These are phyloP conservation scores for Ganoderma meredithae DNA, from an alignment of 1,284 basidiomycete species.

Conservation along the genomic window DNA sequence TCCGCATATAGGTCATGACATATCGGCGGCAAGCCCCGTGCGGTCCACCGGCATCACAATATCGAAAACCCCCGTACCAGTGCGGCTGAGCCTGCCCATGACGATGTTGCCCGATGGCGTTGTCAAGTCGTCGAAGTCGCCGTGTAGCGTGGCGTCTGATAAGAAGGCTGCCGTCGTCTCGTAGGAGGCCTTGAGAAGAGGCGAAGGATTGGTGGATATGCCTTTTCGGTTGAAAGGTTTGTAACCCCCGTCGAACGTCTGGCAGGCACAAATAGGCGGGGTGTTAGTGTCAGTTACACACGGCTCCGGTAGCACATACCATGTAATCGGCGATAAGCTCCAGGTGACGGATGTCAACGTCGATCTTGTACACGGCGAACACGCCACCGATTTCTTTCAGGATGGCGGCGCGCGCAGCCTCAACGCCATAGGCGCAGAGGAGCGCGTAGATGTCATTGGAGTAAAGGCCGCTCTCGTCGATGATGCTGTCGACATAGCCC, in stretches of 20 bases:
- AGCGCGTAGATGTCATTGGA: constrained; percentile 98
- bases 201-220: constrained; percentile 90
- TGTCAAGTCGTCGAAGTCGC: constrained; percentile 93
- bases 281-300: neutral
- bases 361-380: constrained; percentile 98
- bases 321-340: constrained; percentile 99
- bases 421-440: constrained; percentile 93
- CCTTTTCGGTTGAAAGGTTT: constrained; percentile 98
- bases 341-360: constrained; percentile 93
- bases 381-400: constrained; percentile 90
- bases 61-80: constrained; percentile 92
- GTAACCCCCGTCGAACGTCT: constrained; percentile 98
- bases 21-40: constrained; percentile 15
- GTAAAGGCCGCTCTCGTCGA: constrained; percentile 87
- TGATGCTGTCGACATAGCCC: constrained; percentile 66
- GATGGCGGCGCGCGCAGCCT: constrained; percentile 96
- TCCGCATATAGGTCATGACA: constrained; percentile 25
- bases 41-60: constrained; percentile 64
- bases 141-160: constrained; percentile 92
- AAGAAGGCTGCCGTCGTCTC: constrained; percentile 98
- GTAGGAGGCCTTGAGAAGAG: constrained; percentile 95
- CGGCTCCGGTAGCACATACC: constrained; percentile 58
- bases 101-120: constrained; percentile 94
- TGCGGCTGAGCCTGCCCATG: constrained; percentile 82
- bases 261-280: constrained; percentile 15